Evolutionary conservation across 768 basidiomycete genomes (phyloP), one percentile per base, ranked within the genome.

Genomic region (Lactarius psammicola): DNA sequence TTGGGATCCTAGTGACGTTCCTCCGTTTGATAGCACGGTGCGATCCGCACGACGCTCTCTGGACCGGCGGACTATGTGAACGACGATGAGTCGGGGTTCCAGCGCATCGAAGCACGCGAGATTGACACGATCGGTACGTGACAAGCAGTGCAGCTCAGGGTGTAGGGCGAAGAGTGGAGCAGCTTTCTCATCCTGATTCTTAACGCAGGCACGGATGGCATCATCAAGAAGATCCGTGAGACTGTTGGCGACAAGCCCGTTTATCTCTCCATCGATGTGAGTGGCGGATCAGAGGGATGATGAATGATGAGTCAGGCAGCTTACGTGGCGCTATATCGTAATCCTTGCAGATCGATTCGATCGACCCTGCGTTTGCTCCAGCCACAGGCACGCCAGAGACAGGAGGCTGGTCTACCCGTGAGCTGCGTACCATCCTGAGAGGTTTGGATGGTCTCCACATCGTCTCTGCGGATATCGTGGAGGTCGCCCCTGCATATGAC

Each of bases 381-480:
- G 90, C 90, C 0, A 91, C 91, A 0, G 91, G 91, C 4, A 93
- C 92, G 0, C 92, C 91, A 0, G 92, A 93, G 76, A 88, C 90
- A 0, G 91, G 90, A 0, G 90, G 85, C 11, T 92, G 90, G 91
- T 88, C 90, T 4, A 91, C 90, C 8, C 87, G 92, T 64, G 91
- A 94, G 75, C 77, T 92, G 59, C 85, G 89, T 57, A 85, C 86
- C 8, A 89, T 93, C 71, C 75, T 93, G 64, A 80, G 90, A 56
- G 90, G 91, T 23, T 76, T 94, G 17, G 86, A 87, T 61, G 90
- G 90, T 17, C 79, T 93, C 59, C 79, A 85, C 65, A 87, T 94
- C 67, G 89, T 93, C 55, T 90, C 87, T 42, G 89, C 87, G 10
- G 92, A 94, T 73, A 85, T 94, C 53, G 92, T 94, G 55, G 92